phyloP scores from a whole-genome alignment of 2,329 filamentous ascomycete species.

The Aspergillus vadensis region DNA sequence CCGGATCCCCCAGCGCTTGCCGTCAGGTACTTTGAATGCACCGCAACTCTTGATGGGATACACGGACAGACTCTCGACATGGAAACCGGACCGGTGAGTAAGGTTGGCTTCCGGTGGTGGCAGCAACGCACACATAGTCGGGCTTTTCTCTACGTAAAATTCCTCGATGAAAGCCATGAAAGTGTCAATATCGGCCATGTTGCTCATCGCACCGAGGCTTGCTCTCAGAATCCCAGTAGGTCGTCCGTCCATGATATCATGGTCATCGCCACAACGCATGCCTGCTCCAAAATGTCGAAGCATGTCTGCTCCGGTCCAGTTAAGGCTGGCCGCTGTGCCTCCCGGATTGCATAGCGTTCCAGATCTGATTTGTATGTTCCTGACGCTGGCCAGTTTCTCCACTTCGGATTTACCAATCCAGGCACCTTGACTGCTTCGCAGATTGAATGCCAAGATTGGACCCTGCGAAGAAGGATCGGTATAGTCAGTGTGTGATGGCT shows the following conservation, averaged over 20 bases:
- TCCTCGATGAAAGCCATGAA: constrained; percentile 73
- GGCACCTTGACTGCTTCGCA: constrained; percentile 66
- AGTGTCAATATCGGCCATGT: constrained; percentile 67
- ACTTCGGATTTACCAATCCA: constrained; percentile 84
- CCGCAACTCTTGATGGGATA: constrained; percentile 96
- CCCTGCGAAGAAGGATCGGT: constrained; percentile 58
- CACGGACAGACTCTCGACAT: constrained; percentile 68
- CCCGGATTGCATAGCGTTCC: constrained; percentile 92
- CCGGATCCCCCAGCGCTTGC: constrained; percentile 71
- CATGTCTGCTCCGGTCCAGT: constrained; percentile 78
- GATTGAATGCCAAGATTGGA: constrained; percentile 81
- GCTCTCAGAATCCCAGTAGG: constrained; percentile 84
- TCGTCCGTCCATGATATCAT: constrained; percentile 79
- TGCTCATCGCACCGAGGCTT: constrained; percentile 91
- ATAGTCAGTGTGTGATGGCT: constrained; percentile 44
- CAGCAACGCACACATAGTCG: constrained; percentile 21
- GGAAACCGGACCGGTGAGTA: constrained; percentile 38
- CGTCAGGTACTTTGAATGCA: constrained; percentile 69
- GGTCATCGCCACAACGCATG: constrained; percentile 78
- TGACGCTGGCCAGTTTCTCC: constrained; percentile 79
- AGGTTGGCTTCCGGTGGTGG: constrained; percentile 15
- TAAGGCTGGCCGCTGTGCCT: constrained; percentile 73
- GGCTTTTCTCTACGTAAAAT: constrained; percentile 58
- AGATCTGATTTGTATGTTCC: constrained; percentile 80
- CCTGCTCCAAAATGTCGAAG: constrained; percentile 81